These are phyloP conservation scores for Apiotrichum laibachii DNA, from an alignment of 1,284 basidiomycete genomes.

Conservation along the genomic window DNA sequence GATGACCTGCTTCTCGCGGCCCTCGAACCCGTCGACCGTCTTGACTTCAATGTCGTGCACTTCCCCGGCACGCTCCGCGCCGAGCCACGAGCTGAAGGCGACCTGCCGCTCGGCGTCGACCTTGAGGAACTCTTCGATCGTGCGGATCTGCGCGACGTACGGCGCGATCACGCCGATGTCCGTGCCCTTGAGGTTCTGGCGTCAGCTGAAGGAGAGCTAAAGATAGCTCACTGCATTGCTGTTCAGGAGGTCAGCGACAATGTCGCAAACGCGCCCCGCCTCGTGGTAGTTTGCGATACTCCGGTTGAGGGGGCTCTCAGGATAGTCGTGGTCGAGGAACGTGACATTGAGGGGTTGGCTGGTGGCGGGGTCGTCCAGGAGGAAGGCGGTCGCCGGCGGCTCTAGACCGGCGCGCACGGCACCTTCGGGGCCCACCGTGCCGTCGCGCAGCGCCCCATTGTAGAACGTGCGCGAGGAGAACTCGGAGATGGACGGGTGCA, in stretches of 20 bases:
- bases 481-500: slow-evolving; percentile 83
- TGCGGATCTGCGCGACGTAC: slow-evolving; percentile 74
- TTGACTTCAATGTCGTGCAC: slow-evolving; percentile 70
- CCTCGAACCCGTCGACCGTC: slow-evolving; percentile 91
- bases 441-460: slow-evolving; percentile 65
- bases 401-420: slow-evolving; percentile 57
- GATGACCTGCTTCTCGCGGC: slow-evolving; percentile 86
- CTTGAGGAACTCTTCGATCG: slow-evolving; percentile 62
- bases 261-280: slow-evolving; percentile 68
- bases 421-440: slow-evolving; percentile 62
- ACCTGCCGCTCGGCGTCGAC: slow-evolving; percentile 36
- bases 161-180: slow-evolving; percentile 87
- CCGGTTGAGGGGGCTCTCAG: slow-evolving; percentile 64
- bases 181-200: slow-evolving; percentile 61
- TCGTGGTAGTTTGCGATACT: slow-evolving; percentile 73
- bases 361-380: slow-evolving; percentile 19
- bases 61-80: slow-evolving; percentile 63
- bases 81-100: slow-evolving; percentile 62
- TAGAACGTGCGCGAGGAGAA: slow-evolving; percentile 87
- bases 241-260: slow-evolving; percentile 72
- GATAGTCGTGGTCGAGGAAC: slow-evolving; percentile 71
- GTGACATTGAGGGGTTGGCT: slow-evolving; percentile 54
- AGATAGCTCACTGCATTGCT: slow-evolving; percentile 63
- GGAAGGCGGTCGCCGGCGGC: slow-evolving; percentile 59
- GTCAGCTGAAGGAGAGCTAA: background rate